Percentiles rank a stretch among this genome's conserved stretches.
These are phyloP conservation scores for Fusarium sambucinum DNA, from an alignment of 2,329 filamentous ascomycete genomes.

Conservation along the genomic window DNA sequence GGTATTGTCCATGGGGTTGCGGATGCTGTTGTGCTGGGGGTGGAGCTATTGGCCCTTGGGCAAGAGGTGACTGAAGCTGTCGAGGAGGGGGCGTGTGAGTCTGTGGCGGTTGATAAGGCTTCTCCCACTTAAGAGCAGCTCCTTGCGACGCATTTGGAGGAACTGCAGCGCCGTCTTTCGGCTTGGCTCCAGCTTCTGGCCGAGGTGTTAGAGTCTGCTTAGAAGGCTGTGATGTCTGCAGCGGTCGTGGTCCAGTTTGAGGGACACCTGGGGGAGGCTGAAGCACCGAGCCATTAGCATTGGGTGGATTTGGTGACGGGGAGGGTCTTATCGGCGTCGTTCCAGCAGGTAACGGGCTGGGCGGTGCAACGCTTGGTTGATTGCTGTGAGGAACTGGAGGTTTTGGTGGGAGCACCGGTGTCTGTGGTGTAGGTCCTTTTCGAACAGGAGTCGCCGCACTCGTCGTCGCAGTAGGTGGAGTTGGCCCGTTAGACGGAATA, in stretches of 20 bases:
- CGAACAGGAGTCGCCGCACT: constrained; percentile 43
- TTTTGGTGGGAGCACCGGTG: constrained; percentile 55
- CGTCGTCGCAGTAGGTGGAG: constrained; percentile 38
- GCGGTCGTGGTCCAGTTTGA: constrained; percentile 49
- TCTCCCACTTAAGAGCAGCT: constrained; percentile 56
- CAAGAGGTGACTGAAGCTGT: constrained; percentile 44
- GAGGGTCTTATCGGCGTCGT: constrained; percentile 49
- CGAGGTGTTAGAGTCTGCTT: constrained; percentile 53
- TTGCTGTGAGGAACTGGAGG: constrained; percentile 42
- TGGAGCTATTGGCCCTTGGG: constrained; percentile 40
- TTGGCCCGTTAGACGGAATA: constrained; percentile 42
- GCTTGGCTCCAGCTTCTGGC: constrained; percentile 51
- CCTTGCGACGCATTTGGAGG: constrained; percentile 44
- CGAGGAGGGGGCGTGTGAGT: constrained; percentile 44
- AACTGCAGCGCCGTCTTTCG: constrained; percentile 45
- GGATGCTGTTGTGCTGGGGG: constrained; percentile 40
- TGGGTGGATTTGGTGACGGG: constrained; percentile 50
- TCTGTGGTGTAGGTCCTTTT: constrained; percentile 49
- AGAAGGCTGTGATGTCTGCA: constrained; percentile 50
- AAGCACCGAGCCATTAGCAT: constrained; percentile 50
- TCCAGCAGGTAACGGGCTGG: constrained; percentile 47
- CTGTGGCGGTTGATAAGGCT: constrained; percentile 55
- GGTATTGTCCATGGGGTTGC: constrained; percentile 32
- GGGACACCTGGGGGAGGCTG: constrained; percentile 54
- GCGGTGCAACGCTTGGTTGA: constrained; percentile 47